These are phyloP conservation scores for Colletotrichum sp. DNA, from an alignment of 2,329 filamentous ascomycete species.

Conservation along the genomic window DNA sequence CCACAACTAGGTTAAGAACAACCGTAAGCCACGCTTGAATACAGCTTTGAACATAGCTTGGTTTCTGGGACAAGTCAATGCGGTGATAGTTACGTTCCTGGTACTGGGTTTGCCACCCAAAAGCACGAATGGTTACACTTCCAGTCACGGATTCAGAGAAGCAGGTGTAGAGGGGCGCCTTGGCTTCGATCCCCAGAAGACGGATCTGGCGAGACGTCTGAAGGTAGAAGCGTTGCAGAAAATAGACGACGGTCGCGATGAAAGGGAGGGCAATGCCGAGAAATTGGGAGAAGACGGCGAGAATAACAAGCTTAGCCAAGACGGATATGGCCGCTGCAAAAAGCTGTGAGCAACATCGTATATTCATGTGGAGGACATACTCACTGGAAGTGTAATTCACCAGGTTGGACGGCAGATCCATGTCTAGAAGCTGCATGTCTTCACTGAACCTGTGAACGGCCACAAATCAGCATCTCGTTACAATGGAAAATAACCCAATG, in stretches of 20 bases:
- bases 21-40: not conserved
- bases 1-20: not conserved
- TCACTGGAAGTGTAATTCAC: conserved; percentile 14
- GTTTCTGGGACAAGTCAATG: not conserved
- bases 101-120: conserved; percentile 1
- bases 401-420: conserved; percentile 1
- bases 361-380: not conserved
- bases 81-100: not conserved
- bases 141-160: conserved; percentile 29
- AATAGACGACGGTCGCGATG: conserved; percentile 27
- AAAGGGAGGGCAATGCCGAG: conserved; percentile 32
- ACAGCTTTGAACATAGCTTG: not conserved
- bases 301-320: not conserved
- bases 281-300: conserved; percentile 16
- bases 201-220: conserved; percentile 38
- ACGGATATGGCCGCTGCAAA: not conserved
- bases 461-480: no score
- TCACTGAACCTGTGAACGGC: not conserved
- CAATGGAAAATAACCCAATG: not conserved
- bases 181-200: conserved; percentile 37
- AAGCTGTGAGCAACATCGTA: no score
- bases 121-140: conserved; percentile 24
- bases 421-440: conserved; percentile 15
- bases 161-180: conserved; percentile 35
- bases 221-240: conserved; percentile 36